phyloP scores from a whole-genome alignment of 371 early-diverging fungal species.

The Zychaea mexicana region DNA sequence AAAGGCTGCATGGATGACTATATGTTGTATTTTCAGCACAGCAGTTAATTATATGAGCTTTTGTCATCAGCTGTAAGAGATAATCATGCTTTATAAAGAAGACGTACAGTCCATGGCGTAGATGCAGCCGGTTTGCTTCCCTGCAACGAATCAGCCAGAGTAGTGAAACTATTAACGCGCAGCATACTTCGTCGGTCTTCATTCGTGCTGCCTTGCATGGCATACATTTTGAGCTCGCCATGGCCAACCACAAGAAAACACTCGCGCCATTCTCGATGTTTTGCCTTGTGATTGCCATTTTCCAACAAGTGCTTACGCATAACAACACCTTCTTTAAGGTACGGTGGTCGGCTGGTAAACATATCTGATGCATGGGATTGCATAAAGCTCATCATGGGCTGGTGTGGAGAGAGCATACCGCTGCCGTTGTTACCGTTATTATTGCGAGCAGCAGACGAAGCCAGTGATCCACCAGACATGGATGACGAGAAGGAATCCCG shows the following conservation, averaged over 20 bases:
- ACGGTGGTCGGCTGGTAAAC: conserved; percentile 44
- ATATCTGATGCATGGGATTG: conserved; percentile 22
- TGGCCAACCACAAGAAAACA: conserved; percentile 74
- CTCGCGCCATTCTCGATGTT: conserved; percentile 84
- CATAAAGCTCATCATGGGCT: conserved; percentile 29
- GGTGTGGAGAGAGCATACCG: conserved; percentile 14
- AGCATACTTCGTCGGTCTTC: conserved; percentile 35
- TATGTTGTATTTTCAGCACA: neutral
- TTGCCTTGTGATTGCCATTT: conserved; percentile 76
- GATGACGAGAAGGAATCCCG: conserved; percentile 24
- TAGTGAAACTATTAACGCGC: conserved; percentile 26
- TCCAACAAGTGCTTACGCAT: conserved; percentile 87
- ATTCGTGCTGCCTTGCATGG: conserved; percentile 31
- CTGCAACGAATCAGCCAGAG: conserved; percentile 30
- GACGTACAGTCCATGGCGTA: conserved; percentile 17
- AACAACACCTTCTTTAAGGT: conserved; percentile 75
- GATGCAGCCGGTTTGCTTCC: conserved; percentile 7
- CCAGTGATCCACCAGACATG: conserved; percentile 14
- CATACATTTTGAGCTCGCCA: conserved; percentile 80
- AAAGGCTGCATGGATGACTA: conserved; percentile 33
- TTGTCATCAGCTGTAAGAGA: no score
- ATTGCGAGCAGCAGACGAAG: neutral
- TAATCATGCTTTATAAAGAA: neutral
- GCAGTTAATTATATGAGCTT: neutral
- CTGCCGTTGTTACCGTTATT: neutral